Percentiles rank a stretch among this genome's conserved stretches.
Evolutionary conservation across 257 asterid genomes (phyloP).

Genomic region (Echites panduratus): DNA sequence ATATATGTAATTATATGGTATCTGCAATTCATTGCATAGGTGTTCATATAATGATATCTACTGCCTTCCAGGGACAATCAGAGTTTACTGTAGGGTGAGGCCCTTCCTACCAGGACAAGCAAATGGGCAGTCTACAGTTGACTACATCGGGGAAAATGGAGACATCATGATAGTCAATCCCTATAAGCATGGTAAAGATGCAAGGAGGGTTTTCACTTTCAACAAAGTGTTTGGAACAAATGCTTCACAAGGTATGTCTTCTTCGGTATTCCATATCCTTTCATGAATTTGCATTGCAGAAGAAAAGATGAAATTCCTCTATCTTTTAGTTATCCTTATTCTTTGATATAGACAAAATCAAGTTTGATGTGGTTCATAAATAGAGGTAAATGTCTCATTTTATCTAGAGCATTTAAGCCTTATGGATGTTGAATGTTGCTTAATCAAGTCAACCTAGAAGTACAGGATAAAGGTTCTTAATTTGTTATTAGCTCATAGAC

Average conservation of each 20-base stretch:
- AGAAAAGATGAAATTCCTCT: not conserved
- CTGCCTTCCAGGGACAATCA: slow-evolving; percentile 55
- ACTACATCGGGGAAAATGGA: slow-evolving; percentile 88
- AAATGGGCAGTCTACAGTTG: slow-evolving; percentile 67
- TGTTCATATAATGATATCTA: slow-evolving; percentile 2
- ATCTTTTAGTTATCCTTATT: not conserved
- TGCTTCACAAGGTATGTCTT: slow-evolving; percentile 65
- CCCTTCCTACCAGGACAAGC: slow-evolving; percentile 61
- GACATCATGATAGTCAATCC: slow-evolving; percentile 80
- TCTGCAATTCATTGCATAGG: not conserved
- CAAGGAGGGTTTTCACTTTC: slow-evolving; percentile 74
- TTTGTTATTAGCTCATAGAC: not conserved
- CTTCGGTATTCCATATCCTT: slow-evolving; percentile 4
- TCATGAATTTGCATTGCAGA: not conserved
- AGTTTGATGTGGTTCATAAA: slow-evolving; percentile 3
- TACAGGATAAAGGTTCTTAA: not conserved
- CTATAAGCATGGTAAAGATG: slow-evolving; percentile 71
- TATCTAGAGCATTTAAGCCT: not conserved
- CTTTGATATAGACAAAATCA: not conserved
- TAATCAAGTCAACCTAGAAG: not conserved
- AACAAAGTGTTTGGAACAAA: slow-evolving; percentile 69
- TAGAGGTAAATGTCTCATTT: not conserved
- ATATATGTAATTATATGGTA: not conserved
- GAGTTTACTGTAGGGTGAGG: slow-evolving; percentile 86
- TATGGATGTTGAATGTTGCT: not conserved